phyloP scores from a whole-genome alignment of 139 green algal genomes.

The Parachlorella kessleri region DNA sequence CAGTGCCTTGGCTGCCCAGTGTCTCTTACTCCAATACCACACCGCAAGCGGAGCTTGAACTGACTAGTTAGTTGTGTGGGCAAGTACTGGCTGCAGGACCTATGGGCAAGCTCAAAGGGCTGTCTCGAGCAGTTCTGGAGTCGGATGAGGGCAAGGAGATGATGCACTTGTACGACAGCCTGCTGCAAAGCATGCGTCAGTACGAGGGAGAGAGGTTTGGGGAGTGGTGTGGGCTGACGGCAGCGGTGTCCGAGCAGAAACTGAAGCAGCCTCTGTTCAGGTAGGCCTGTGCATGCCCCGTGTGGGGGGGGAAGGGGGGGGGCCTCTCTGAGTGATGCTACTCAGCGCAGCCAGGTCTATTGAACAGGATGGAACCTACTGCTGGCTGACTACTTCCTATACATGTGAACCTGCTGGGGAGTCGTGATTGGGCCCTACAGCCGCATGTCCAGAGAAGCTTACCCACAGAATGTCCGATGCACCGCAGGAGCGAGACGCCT shows the following conservation, averaged over 20 bases:
- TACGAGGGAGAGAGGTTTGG: slow-evolving; percentile 64
- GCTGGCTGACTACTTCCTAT: too few relatives aligned
- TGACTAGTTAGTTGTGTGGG: too few relatives aligned
- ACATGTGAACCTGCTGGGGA: too few relatives aligned
- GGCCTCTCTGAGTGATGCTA: too few relatives aligned
- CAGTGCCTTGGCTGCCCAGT: too few relatives aligned
- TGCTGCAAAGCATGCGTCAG: slow-evolving; percentile 65
- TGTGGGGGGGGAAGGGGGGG: too few relatives aligned
- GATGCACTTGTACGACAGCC: slow-evolving; percentile 51
- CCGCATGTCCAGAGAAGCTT: too few relatives aligned
- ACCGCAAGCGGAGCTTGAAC: too few relatives aligned
- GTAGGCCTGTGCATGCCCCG: neutral
- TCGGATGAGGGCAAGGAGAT: slow-evolving; percentile 68
- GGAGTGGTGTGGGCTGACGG: slow-evolving; percentile 69
- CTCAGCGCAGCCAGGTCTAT: too few relatives aligned
- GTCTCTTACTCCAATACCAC: too few relatives aligned
- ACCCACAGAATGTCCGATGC: neutral
- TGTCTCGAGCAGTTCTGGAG: slow-evolving; percentile 60
- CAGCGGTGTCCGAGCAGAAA: slow-evolving; percentile 73
- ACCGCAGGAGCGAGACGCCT: slow-evolving; percentile 18
- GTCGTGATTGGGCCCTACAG: too few relatives aligned
- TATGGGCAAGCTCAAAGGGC: slow-evolving; percentile 66
- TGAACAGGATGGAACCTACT: too few relatives aligned
- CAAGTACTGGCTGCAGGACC: slow-evolving; percentile 59
- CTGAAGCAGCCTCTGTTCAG: slow-evolving; percentile 82